Conservation (phyloP, 139 green algal species). For the Deuterostichococcus epilithicus region DNA sequence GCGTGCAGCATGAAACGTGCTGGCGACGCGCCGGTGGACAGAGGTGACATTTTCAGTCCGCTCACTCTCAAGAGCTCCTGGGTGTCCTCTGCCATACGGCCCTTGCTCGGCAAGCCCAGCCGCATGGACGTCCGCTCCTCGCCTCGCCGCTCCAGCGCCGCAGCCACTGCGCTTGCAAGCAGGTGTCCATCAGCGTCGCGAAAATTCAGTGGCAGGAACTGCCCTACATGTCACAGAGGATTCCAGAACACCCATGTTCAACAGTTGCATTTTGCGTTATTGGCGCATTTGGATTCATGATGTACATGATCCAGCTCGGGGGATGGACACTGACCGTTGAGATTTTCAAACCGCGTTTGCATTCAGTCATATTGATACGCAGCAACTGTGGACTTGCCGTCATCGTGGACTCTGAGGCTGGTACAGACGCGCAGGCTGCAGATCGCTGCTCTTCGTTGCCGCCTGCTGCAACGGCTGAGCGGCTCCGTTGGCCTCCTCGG, state of each 20-base stretch:
- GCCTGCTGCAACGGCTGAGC: background rate
- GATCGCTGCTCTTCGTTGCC: background rate
- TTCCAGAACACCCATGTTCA: too few species aligned
- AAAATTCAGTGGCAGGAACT: too few species aligned
- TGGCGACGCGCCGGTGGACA: too few species aligned
- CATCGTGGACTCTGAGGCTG: background rate
- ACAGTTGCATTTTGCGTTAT: too few species aligned
- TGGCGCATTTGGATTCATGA: too few species aligned
- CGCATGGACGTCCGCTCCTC: slow-evolving; percentile 40
- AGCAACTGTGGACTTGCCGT: background rate
- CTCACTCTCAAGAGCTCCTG: slow-evolving; percentile 80
- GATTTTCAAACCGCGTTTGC: too few species aligned
- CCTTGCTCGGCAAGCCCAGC: slow-evolving; percentile 92
- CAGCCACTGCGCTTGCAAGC: background rate
- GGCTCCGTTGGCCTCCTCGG: background rate
- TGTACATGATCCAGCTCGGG: too few species aligned
- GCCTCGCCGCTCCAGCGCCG: background rate
- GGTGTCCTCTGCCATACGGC: slow-evolving; percentile 98
- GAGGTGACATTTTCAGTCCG: too few species aligned
- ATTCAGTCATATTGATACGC: too few species aligned
- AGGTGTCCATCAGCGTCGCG: background rate
- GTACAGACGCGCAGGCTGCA: background rate
- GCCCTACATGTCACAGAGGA: too few species aligned
- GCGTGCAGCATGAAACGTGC: too few species aligned
- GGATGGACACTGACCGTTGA: too few species aligned